These are phyloP conservation scores for Aspergillus steynii DNA, from an alignment of 495 filamentous ascomycete genomes.

Conservation along the genomic window DNA sequence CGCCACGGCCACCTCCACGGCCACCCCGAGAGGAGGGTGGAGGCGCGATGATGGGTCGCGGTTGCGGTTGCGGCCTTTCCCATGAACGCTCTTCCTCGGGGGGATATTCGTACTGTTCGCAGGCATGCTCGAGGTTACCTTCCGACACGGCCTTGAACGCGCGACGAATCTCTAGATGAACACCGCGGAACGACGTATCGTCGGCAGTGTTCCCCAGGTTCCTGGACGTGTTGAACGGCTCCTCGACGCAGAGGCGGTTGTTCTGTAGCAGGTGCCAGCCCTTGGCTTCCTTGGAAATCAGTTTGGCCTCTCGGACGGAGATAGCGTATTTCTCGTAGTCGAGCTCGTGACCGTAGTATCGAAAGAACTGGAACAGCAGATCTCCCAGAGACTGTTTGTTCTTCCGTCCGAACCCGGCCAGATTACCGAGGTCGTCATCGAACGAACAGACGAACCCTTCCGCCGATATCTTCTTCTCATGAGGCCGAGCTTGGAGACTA, in stretches of 20 bases:
- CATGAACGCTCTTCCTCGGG: constrained; percentile 77
- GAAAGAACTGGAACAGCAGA: constrained; percentile 90
- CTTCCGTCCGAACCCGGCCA: constrained; percentile 69
- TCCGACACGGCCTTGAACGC: constrained; percentile 80
- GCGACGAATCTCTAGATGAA: constrained; percentile 85
- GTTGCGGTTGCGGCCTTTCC: constrained; percentile 67
- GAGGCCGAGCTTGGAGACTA: constrained; percentile 75
- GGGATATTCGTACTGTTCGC: constrained; percentile 81
- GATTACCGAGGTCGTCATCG: constrained; percentile 75
- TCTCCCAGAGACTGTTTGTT: constrained; percentile 84
- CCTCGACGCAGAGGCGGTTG: constrained; percentile 89
- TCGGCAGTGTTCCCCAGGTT: constrained; percentile 97
- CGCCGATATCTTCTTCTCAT: constrained; percentile 56
- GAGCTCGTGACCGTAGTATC: constrained; percentile 89
- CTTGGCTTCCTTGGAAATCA: constrained; percentile 85
- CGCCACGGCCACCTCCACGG: constrained; percentile 58
- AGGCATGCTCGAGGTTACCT: constrained; percentile 74
- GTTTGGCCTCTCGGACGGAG: constrained; percentile 80
- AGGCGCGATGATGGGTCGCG: constrained; percentile 58
- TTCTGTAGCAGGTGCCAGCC: constrained; percentile 75
- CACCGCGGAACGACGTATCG: constrained; percentile 84
- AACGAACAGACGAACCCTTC: constrained; percentile 72
- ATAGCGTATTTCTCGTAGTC: constrained; percentile 83
- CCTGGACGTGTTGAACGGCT: constrained; percentile 91
- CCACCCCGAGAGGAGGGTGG: constrained; percentile 48